Conservation (phyloP, 805 yeast genomes). For the Jamesozyma piceae region DNA sequence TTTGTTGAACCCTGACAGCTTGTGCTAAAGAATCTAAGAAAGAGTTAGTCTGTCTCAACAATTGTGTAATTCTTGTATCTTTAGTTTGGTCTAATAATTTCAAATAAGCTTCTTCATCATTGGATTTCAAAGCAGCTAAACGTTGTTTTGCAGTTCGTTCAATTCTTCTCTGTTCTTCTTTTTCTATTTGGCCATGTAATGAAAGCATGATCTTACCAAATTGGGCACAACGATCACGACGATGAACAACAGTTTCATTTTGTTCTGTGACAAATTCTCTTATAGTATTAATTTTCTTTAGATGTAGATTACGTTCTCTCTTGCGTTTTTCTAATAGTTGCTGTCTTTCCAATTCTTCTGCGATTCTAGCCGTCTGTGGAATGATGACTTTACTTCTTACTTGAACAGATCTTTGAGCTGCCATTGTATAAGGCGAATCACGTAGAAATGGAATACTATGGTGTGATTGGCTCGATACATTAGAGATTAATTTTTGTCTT, state of each 20-base stretch:
- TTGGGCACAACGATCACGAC: slow-evolving; percentile 24
- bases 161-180: slow-evolving; percentile 64
- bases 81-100: slow-evolving; percentile 77
- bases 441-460: slow-evolving; percentile 43
- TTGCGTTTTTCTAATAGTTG: slow-evolving; percentile 52
- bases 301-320: slow-evolving; percentile 42
- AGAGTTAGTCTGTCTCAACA: slow-evolving; percentile 67
- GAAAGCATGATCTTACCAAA: slow-evolving; percentile 23
- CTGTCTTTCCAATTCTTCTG: slow-evolving; percentile 67
- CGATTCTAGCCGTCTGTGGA: slow-evolving; percentile 64
- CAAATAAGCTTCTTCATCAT: slow-evolving; percentile 82
- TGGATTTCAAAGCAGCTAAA: slow-evolving; percentile 76
- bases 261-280: slow-evolving; percentile 27
- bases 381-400: slow-evolving; percentile 61
- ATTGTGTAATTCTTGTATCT: slow-evolving; percentile 78
- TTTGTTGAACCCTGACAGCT: slow-evolving; percentile 71
- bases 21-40: slow-evolving; percentile 71
- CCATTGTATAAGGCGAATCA: slow-evolving; percentile 46
- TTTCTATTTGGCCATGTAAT: slow-evolving; percentile 39
- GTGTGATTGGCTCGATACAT: slow-evolving; percentile 48
- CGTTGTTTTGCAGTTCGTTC: slow-evolving; percentile 82
- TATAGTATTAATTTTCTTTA: slow-evolving; percentile 37
- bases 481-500: slow-evolving; percentile 50
- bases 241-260: slow-evolving; percentile 18
- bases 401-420: slow-evolving; percentile 61